phyloP scores from a whole-genome alignment of 495 filamentous ascomycete genomes.

The Penicillium dipodomyicola region DNA sequence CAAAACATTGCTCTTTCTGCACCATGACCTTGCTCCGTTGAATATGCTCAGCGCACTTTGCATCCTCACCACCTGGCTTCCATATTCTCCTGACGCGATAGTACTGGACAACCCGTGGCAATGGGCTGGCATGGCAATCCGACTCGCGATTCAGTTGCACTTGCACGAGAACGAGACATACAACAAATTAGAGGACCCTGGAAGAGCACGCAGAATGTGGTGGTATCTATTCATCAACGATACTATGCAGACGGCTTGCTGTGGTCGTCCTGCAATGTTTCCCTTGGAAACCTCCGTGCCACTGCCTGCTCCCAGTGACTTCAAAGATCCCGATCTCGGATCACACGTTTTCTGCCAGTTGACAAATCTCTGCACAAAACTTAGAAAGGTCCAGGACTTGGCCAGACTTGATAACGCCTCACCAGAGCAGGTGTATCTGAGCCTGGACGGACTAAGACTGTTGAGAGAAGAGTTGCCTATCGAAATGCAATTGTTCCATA shows the following conservation, averaged over 20 bases:
- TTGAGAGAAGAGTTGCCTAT: slow-evolving; percentile 9
- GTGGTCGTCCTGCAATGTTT: slow-evolving; percentile 14
- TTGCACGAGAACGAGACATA: slow-evolving; percentile 19
- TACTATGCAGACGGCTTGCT: slow-evolving; percentile 20
- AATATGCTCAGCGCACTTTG: slow-evolving; percentile 15
- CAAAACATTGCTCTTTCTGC: slow-evolving; percentile 17
- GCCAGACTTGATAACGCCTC: background rate
- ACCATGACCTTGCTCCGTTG: slow-evolving; percentile 13
- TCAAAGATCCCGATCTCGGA: slow-evolving; percentile 6
- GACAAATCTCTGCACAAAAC: background rate
- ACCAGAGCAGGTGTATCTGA: slow-evolving; percentile 1
- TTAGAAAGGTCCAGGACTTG: slow-evolving; percentile 1
- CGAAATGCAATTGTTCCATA: slow-evolving; percentile 7
- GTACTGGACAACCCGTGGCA: slow-evolving; percentile 23
- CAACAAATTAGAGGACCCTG: background rate
- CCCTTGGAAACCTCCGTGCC: slow-evolving; percentile 10
- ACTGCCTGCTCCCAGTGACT: slow-evolving; percentile 8
- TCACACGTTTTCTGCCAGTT: slow-evolving; percentile 6
- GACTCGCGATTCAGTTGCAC: slow-evolving; percentile 19
- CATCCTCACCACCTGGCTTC: slow-evolving; percentile 14
- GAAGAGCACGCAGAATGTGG: slow-evolving; percentile 14
- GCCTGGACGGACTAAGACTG: background rate
- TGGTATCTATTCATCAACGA: slow-evolving; percentile 21
- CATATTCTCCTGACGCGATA: slow-evolving; percentile 9
- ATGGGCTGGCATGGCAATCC: slow-evolving; percentile 20